Conservation (phyloP, 345 rosid genomes). For the Erysimum cheiranthoides region DNA sequence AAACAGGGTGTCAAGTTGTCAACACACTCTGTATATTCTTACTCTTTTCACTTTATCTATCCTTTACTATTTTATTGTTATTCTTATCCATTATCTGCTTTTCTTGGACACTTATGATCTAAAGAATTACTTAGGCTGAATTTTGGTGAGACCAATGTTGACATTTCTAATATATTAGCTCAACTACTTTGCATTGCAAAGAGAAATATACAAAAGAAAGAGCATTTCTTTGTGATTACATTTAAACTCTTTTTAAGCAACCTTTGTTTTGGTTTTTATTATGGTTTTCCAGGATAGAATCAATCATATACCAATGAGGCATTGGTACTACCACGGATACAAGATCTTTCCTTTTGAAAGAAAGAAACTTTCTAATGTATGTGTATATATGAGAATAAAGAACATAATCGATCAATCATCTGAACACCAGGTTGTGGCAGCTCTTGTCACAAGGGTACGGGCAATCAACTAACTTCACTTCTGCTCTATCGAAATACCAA, state of each 20-base stretch:
- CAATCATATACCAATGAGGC: constrained; percentile 43
- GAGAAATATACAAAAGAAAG: neutral
- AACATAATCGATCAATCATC: constrained; percentile 44
- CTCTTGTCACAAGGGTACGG: constrained; percentile 89
- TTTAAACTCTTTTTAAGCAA: constrained; percentile 7
- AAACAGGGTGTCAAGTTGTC: constrained; percentile 49
- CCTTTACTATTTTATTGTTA: constrained; percentile 29
- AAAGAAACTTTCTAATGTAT: constrained; percentile 31
- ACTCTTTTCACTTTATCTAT: constrained; percentile 38
- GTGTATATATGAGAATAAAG: constrained; percentile 35
- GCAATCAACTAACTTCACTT: constrained; percentile 73
- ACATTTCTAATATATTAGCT: constrained; percentile 2
- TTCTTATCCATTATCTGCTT: constrained; percentile 40
- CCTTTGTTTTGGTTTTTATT: constrained; percentile 33
- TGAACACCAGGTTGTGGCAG: constrained; percentile 93
- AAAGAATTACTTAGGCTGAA: neutral
- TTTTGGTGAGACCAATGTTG: constrained; percentile 11
- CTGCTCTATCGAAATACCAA: constrained; percentile 86
- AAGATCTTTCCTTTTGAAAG: constrained; percentile 32
- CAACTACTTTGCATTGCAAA: constrained; percentile 33
- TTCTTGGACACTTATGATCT: constrained; percentile 14
- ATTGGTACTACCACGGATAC: constrained; percentile 39
- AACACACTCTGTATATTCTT: constrained; percentile 46
- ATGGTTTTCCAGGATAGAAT: constrained; percentile 23
- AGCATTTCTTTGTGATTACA: constrained; percentile 27